Conservation (phyloP, 345 rosid species). For the Populus pruinosa region DNA sequence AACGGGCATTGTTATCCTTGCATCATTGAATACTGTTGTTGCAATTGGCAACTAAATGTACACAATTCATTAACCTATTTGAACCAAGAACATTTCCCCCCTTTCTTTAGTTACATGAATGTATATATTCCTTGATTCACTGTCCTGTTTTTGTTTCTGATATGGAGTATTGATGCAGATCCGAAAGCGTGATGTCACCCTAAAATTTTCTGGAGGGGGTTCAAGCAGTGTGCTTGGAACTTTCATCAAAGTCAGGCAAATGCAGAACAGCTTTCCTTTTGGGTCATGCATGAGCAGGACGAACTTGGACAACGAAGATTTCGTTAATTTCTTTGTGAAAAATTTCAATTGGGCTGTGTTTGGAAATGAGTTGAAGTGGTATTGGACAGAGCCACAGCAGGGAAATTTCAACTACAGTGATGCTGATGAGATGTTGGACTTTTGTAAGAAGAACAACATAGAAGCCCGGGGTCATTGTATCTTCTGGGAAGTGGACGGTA, state of each 20-base stretch:
- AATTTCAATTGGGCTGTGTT: constrained; percentile 95
- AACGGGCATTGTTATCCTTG: neutral
- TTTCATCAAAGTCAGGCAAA: constrained; percentile 57
- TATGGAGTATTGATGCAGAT: constrained; percentile 39
- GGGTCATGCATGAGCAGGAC: constrained; percentile 84
- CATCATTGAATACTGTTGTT: neutral
- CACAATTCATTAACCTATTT: neutral
- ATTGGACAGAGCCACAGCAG: constrained; percentile 84
- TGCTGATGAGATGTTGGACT: constrained; percentile 81
- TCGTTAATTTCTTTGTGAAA: constrained; percentile 64
- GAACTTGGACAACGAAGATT: constrained; percentile 87
- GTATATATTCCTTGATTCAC: neutral
- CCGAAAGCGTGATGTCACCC: constrained; percentile 70
- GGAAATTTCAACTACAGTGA: constrained; percentile 75
- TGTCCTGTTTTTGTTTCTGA: neutral
- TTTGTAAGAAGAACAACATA: constrained; percentile 59
- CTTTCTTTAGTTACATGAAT: neutral
- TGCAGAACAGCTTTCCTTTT: constrained; percentile 65
- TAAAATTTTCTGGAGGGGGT: constrained; percentile 56
- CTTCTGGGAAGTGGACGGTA: constrained; percentile 91
- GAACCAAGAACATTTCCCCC: no score
- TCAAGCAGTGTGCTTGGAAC: constrained; percentile 42
- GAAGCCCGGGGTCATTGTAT: constrained; percentile 83
- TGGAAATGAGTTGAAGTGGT: constrained; percentile 94
- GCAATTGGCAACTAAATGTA: neutral